Percentiles rank a stretch among this genome's conserved stretches.
These are phyloP conservation scores for Xanthoconium stramineum DNA, from an alignment of 768 basidiomycete species.

Conservation along the genomic window DNA sequence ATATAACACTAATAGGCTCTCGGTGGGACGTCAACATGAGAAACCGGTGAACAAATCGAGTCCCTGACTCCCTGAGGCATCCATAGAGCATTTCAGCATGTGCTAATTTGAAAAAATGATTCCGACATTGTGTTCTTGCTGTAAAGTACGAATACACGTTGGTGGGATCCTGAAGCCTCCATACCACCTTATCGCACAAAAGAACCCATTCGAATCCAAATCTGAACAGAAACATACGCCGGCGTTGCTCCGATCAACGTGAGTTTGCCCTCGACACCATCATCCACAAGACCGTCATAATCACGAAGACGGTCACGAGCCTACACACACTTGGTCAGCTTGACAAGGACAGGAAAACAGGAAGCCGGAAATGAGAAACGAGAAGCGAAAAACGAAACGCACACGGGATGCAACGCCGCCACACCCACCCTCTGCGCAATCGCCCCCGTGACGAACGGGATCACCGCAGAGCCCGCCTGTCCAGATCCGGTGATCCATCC, in stretches of 20 bases:
- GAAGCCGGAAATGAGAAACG: not conserved
- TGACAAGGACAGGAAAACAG: no score
- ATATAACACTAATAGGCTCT: not conserved
- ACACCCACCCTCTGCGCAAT: constrained; percentile 57
- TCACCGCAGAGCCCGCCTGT: constrained; percentile 61
- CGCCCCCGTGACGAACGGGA: constrained; percentile 71
- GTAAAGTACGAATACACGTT: no score
- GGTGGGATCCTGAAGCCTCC: no score
- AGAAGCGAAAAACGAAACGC: not conserved
- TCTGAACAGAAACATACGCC: no score
- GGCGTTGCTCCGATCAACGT: not conserved
- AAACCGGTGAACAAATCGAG: no score
- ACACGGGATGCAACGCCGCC: constrained; percentile 32
- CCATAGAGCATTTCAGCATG: no score
- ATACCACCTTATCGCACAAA: no score
- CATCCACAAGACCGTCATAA: constrained; percentile 37
- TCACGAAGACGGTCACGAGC: constrained; percentile 35
- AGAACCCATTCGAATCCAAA: no score
- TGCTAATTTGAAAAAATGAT: no score
- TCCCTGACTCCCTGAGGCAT: no score
- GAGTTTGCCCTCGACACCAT: constrained; percentile 25
- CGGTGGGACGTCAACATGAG: no score
- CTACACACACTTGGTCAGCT: constrained; percentile 1
- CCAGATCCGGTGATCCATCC: constrained; percentile 66
- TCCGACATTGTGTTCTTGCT: no score